phyloP scores from a whole-genome alignment of 2,329 filamentous ascomycete genomes.

The Verticillium albo-atrum region DNA sequence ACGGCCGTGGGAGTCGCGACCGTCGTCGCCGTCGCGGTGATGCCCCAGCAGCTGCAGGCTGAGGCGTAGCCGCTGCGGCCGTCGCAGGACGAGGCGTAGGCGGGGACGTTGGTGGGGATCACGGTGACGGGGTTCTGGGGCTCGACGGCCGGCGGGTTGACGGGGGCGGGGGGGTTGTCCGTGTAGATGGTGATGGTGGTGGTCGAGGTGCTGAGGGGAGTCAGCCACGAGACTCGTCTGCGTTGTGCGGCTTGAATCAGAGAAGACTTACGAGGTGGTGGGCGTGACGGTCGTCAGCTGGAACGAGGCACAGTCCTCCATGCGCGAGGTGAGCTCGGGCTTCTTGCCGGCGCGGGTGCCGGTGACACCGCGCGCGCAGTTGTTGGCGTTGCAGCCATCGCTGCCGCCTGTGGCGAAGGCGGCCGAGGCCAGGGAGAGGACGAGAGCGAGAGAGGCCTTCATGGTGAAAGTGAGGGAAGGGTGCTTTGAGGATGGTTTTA shows the following conservation, averaged over 20 bases:
- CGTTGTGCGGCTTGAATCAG: too few species aligned
- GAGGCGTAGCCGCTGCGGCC: conserved; percentile 28
- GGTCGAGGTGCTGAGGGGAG: conserved; percentile 2
- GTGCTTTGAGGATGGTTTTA: not conserved
- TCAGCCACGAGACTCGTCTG: too few species aligned
- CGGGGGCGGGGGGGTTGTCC: not conserved
- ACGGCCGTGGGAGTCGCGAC: conserved; percentile 30
- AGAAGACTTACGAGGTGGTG: not conserved
- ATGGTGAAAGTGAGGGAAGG: conserved; percentile 18
- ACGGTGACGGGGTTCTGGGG: conserved; percentile 9
- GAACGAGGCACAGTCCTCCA: conserved; percentile 4
- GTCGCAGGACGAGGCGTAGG: conserved; percentile 34
- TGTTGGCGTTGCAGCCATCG: conserved; percentile 5
- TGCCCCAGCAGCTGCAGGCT: conserved; percentile 39
- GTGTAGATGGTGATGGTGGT: conserved; percentile 1
- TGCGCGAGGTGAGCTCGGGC: not conserved
- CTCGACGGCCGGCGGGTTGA: not conserved
- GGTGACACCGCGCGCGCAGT: conserved; percentile 8
- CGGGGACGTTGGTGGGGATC: conserved; percentile 24
- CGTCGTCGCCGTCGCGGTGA: conserved; percentile 30
- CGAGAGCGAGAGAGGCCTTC: conserved; percentile 26
- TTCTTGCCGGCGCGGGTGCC: conserved; percentile 2
- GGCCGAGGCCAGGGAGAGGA: conserved; percentile 28
- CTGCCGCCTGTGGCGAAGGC: conserved; percentile 27
- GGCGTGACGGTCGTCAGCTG: conserved; percentile 4